These are phyloP conservation scores for cucumber (Cucumis sativus) DNA, from an alignment of 306 rosid species.

Conservation along the genomic window DNA sequence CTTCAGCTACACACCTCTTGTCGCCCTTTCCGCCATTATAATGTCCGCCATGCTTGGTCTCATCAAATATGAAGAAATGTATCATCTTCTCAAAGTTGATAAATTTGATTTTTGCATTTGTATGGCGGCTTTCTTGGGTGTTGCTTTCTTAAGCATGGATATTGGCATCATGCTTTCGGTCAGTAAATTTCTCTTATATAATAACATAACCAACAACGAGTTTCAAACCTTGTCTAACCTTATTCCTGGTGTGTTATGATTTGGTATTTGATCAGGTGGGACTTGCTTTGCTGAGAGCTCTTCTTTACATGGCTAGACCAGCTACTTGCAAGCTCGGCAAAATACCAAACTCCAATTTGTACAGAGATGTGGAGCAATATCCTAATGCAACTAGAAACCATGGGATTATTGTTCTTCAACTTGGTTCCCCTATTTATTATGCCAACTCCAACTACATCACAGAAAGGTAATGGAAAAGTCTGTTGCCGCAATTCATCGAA, in stretches of 20 bases:
- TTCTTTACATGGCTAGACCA: constrained; percentile 78
- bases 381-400: constrained; percentile 17
- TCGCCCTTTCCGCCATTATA: constrained; percentile 67
- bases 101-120: constrained; percentile 67
- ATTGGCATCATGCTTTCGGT: constrained; percentile 62
- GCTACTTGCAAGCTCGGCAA: constrained; percentile 66
- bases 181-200: constrained; percentile 8
- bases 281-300: constrained; percentile 58
- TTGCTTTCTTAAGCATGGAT: constrained; percentile 48
- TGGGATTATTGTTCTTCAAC: constrained; percentile 48
- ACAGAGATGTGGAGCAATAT: constrained; percentile 62
- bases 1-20: constrained; percentile 72
- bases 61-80: constrained; percentile 27
- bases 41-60: constrained; percentile 77
- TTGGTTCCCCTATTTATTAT: constrained; percentile 85
- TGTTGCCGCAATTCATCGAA: not conserved
- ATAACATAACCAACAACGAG: not conserved
- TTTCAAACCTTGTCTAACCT: not conserved
- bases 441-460: constrained; percentile 52
- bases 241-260: not conserved
- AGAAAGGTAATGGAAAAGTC: constrained; percentile 42
- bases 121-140: constrained; percentile 60
- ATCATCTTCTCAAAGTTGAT: constrained; percentile 61
- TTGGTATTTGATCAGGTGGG: constrained; percentile 30
- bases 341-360: constrained; percentile 28